Conservation (phyloP, 805 yeast genomes). For the Teunomyces stri region DNA sequence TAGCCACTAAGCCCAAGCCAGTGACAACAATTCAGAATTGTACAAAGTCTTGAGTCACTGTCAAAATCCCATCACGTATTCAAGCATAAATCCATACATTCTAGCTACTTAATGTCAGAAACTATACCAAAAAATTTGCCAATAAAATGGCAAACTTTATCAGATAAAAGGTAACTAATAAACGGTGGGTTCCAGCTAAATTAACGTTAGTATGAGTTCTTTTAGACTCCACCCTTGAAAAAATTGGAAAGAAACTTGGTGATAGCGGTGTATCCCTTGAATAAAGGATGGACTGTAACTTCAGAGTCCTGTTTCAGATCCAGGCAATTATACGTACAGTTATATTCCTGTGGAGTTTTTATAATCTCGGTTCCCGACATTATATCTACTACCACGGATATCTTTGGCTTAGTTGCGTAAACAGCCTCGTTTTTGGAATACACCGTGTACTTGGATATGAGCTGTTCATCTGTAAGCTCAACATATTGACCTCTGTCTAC, state of each 20-base stretch:
- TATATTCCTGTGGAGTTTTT: conserved; percentile 20
- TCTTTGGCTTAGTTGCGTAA: conserved; percentile 22
- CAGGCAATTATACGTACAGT: conserved; percentile 34
- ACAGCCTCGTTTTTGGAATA: conserved; percentile 14
- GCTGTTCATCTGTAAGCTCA: conserved; percentile 40
- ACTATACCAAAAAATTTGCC: neutral
- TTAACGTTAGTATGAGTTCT: neutral
- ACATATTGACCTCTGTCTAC: conserved; percentile 50
- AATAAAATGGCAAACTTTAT: neutral
- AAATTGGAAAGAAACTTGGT: neutral
- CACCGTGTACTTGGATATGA: conserved; percentile 43
- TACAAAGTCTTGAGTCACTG: no score
- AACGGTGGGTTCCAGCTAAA: neutral
- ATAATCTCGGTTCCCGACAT: conserved; percentile 17
- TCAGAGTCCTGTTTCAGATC: neutral
- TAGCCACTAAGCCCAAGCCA: no score
- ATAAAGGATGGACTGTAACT: neutral
- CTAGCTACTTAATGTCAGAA: neutral
- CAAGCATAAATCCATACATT: neutral
- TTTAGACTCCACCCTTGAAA: neutral
- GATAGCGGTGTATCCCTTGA: neutral
- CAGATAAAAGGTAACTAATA: conserved; percentile 1
- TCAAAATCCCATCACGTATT: no score
- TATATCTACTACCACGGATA: conserved; percentile 16
- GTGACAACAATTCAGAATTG: no score